A percentile compares a stretch with the other conserved stretches of the same genome.
Evolutionary conservation across 768 basidiomycete genomes (phyloP).

Genomic region (Leccinum fibrillosum): DNA sequence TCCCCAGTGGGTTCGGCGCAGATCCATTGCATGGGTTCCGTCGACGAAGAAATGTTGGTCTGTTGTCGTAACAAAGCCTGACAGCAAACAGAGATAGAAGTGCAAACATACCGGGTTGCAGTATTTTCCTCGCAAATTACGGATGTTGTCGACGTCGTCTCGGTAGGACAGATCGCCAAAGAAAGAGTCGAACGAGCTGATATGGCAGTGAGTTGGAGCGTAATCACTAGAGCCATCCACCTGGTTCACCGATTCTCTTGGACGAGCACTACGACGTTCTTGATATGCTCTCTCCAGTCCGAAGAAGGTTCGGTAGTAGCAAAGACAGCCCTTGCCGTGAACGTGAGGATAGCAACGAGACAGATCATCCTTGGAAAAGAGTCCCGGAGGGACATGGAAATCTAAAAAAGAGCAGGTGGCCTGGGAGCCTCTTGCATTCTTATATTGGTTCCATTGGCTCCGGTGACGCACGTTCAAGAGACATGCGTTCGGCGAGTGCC

Average conservation of each 20-base stretch:
- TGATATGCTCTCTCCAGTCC: slow-evolving; percentile 23
- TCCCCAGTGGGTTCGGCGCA: slow-evolving; percentile 16
- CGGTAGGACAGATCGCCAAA: slow-evolving; percentile 28
- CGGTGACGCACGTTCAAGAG: too few species aligned
- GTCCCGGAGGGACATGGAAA: not conserved
- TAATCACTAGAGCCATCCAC: not conserved
- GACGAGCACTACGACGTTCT: slow-evolving; percentile 26
- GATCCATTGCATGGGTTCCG: slow-evolving; percentile 7
- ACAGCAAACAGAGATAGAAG: not conserved
- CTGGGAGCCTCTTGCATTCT: not conserved
- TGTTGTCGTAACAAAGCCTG: not conserved
- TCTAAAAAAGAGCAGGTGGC: not conserved
- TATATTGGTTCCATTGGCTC: not conserved
- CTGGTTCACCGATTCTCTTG: slow-evolving; percentile 24
- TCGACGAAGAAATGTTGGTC: slow-evolving; percentile 10
- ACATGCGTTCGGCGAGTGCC: too few species aligned
- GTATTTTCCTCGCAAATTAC: slow-evolving; percentile 16
- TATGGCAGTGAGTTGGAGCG: not conserved
- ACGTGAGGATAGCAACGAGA: slow-evolving; percentile 2
- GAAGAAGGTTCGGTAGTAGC: not conserved
- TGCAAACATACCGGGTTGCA: slow-evolving; percentile 21
- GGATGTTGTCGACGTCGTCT: slow-evolving; percentile 22
- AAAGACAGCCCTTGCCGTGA: not conserved
- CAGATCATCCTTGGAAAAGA: slow-evolving; percentile 12
- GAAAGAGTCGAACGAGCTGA: slow-evolving; percentile 25